Evolutionary conservation across 176 grass and related monocot genomes (phyloP), one percentile per base, ranked within the genome.

Genomic region (Guadua angustifolia): DNA sequence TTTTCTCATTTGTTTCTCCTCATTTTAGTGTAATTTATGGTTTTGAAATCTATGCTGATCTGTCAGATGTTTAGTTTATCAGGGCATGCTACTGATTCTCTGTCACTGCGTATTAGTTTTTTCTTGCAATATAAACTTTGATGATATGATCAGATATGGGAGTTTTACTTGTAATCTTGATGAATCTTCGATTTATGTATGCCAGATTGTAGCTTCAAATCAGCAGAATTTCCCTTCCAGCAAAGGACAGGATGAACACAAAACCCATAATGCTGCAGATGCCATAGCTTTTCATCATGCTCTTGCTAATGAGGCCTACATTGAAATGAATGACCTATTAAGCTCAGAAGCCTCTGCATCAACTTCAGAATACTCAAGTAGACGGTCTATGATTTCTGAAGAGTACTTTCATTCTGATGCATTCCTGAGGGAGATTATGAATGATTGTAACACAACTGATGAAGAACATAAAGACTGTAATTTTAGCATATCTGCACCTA

Each of bases 241-340:
- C 17, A 52, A 85, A 78, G 64, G 38, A 60, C 50, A 63, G 24
- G 56, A 81, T 22, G 71, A 75, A 8, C 71, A 72, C 26, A 82
- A 40, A 66, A 68, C 38, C 75, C 55, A 58, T 19, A 79, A 21
- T 75, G 59, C 65, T 82, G 35, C 17, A 64, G 85, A 71, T 75
- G 85, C 79, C 17, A 56, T 79, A 13, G 13, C 18, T 83, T 64
- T 33, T 62, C 10, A 49, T 22, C 50, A 33, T 86, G 38, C 82
- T 79, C 63, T 86, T 42, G 67, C 75, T 44, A 62, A 63, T 50
- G 83, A 49, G 50, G 88, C 47, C 80, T 91, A 76, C 83, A 82
- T 92, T 66, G 91, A 97, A 72, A 17, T 93, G 11, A 80, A 91
- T 63, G 94, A 93, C 33, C 42, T 97, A n/a, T 66, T 86, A 52